Conservation (phyloP, 2,329 filamentous ascomycete genomes). For the Chrysoporthe cubensis region DNA sequence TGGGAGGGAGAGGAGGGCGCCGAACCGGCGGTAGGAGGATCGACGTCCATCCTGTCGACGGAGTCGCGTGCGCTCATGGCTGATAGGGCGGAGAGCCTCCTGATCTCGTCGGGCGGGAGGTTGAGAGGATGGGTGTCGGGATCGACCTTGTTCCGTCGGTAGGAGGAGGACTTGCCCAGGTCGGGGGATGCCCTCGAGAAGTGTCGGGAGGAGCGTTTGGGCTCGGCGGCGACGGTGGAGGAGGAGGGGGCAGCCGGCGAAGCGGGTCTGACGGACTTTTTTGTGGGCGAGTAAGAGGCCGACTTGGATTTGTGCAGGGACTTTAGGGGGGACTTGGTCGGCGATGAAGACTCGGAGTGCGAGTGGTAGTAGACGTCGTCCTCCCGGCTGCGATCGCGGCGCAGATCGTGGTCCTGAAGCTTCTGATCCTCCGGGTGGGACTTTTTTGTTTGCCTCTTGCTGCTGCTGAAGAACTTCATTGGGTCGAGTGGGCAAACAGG, state of each 20-base stretch:
- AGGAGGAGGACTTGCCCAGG: slow-evolving; percentile 47
- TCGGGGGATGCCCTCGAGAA: slow-evolving; percentile 55
- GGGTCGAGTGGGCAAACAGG: slow-evolving; percentile 28
- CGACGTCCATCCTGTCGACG: slow-evolving; percentile 67
- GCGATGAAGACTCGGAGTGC: slow-evolving; percentile 40
- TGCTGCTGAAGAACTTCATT: slow-evolving; percentile 60
- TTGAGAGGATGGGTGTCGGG: slow-evolving; percentile 85
- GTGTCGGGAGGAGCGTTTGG: slow-evolving; percentile 43
- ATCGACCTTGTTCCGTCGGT: slow-evolving; percentile 61
- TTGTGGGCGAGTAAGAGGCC: slow-evolving; percentile 41
- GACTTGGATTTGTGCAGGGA: slow-evolving; percentile 35
- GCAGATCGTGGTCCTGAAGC: slow-evolving; percentile 39
- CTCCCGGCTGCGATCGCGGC: slow-evolving; percentile 43
- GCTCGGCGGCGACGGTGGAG: slow-evolving; percentile 38
- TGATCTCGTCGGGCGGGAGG: slow-evolving; percentile 84
- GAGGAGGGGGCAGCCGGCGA: slow-evolving; percentile 37
- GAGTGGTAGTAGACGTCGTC: slow-evolving; percentile 31
- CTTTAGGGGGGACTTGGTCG: slow-evolving; percentile 38
- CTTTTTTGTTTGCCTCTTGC: slow-evolving; percentile 49
- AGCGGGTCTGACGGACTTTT: slow-evolving; percentile 42
- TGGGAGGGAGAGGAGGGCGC: slow-evolving; percentile 59
- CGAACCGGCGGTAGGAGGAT: slow-evolving; percentile 55
- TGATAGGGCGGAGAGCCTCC: slow-evolving; percentile 72
- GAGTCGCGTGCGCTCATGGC: slow-evolving; percentile 65
- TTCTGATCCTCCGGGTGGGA: slow-evolving; percentile 30